phyloP scores from a whole-genome alignment of 495 filamentous ascomycete species.

The Penicillium desertorum region DNA sequence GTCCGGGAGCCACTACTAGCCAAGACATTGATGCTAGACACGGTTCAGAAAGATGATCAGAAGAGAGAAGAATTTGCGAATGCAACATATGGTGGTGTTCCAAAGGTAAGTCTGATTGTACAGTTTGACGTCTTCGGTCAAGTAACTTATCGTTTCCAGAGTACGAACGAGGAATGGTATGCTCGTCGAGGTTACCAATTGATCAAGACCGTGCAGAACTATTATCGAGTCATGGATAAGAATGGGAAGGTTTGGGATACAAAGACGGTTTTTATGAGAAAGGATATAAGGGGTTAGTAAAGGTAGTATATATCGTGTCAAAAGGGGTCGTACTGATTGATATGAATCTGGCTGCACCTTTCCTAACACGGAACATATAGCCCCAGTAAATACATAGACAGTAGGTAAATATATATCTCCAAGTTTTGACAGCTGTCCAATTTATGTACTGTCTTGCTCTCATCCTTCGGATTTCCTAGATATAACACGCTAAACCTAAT shows the following conservation, averaged over 20 bases:
- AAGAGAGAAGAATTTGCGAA: slow-evolving; percentile 24
- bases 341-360: not conserved
- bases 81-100: slow-evolving; percentile 14
- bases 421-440: not conserved
- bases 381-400: not conserved
- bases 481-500: slow-evolving; percentile 18
- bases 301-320: not conserved
- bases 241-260: slow-evolving; percentile 24
- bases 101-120: slow-evolving; percentile 20
- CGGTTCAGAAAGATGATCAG: slow-evolving; percentile 20
- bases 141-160: slow-evolving; percentile 11
- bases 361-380: not conserved
- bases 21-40: slow-evolving; percentile 25
- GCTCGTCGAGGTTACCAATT: slow-evolving; percentile 19
- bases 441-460: not conserved
- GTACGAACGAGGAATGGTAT: slow-evolving; percentile 24
- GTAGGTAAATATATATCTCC: not conserved
- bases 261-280: slow-evolving; percentile 29
- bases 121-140: not conserved
- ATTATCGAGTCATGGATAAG: slow-evolving; percentile 14
- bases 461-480: not conserved
- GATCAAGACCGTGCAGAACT: slow-evolving; percentile 19
- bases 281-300: slow-evolving; percentile 8
- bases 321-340: not conserved
- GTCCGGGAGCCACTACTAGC: slow-evolving; percentile 24